A percentile compares a stretch with the other conserved stretches of the same genome.
These are phyloP conservation scores for Nigrospora sphaerica DNA, from an alignment of 2,329 filamentous ascomycete species.

Conservation along the genomic window DNA sequence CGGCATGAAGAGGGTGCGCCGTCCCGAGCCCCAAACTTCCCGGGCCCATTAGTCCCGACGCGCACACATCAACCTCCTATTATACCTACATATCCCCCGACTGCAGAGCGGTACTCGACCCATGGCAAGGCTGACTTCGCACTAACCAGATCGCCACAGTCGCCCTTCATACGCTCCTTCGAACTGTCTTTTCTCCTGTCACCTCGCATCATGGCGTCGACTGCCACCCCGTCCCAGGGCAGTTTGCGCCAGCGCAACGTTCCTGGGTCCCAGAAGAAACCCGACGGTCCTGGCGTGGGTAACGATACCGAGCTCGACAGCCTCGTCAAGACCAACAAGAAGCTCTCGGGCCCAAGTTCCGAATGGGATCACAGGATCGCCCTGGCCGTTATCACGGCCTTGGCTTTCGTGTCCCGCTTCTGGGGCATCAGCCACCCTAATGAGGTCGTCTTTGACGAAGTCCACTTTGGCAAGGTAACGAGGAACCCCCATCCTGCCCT, in stretches of 20 bases:
- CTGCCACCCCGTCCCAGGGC: conserved; percentile 38
- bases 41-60: too few species aligned
- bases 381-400: conserved; percentile 65
- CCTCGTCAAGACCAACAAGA: conserved; percentile 33
- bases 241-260: conserved; percentile 54
- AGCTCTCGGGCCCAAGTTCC: conserved; percentile 34
- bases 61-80: too few species aligned
- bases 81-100: too few species aligned
- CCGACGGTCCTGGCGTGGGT: conserved; percentile 11
- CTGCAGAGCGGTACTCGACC: too few species aligned
- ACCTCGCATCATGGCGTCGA: conserved; percentile 5
- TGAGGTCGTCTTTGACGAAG: conserved; percentile 97
- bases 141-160: too few species aligned
- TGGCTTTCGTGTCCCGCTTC: conserved; percentile 90
- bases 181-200: not conserved
- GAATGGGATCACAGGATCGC: conserved; percentile 82
- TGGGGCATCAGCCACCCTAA: conserved; percentile 93
- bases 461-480: conserved; percentile 95
- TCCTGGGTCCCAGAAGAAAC: conserved; percentile 43
- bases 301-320: conserved; percentile 44
- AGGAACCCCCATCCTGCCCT: conserved; percentile 4
- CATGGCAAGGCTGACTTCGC: too few species aligned
- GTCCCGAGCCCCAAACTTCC: too few species aligned
- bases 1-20: too few species aligned
- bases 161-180: not conserved